A percentile compares a stretch with the other conserved stretches of the same genome.
phyloP scores from a whole-genome alignment of 148 eudicot genomes.

The Vaccinium vitisidaea region DNA sequence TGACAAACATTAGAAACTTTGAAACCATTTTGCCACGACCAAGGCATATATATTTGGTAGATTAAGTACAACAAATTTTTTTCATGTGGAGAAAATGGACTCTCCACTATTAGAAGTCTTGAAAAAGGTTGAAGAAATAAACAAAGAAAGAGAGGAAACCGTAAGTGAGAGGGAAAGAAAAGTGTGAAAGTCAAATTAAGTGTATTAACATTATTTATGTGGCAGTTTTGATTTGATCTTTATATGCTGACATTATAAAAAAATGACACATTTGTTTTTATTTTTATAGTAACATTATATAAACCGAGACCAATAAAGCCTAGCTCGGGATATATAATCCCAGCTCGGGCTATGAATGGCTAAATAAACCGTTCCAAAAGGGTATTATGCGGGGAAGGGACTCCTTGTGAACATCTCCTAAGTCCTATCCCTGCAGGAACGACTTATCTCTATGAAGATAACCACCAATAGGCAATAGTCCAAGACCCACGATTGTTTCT shows the following conservation, averaged over 20 bases:
- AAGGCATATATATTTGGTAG: constrained; percentile 6
- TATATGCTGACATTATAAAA: neutral
- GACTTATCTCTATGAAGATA: too few species aligned
- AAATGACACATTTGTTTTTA: neutral
- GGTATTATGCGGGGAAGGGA: too few species aligned
- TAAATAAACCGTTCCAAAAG: too few species aligned
- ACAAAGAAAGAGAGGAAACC: neutral
- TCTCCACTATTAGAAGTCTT: neutral
- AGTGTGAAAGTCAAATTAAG: neutral
- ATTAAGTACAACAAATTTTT: constrained; percentile 9
- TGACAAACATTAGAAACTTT: neutral
- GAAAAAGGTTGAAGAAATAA: neutral
- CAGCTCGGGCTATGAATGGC: too few species aligned
- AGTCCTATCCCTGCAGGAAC: too few species aligned
- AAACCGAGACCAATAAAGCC: too few species aligned
- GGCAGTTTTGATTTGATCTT: neutral
- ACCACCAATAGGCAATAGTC: too few species aligned
- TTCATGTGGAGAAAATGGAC: neutral
- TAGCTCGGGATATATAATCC: too few species aligned
- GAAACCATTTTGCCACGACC: neutral
- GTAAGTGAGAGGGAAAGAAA: neutral
- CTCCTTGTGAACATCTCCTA: too few species aligned
- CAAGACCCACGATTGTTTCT: too few species aligned
- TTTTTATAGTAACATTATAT: neutral
- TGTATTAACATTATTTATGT: neutral